Evolutionary conservation across 768 basidiomycete genomes (phyloP), one percentile per base, ranked within the genome.

Genomic region (Tricholoma sp.): DNA sequence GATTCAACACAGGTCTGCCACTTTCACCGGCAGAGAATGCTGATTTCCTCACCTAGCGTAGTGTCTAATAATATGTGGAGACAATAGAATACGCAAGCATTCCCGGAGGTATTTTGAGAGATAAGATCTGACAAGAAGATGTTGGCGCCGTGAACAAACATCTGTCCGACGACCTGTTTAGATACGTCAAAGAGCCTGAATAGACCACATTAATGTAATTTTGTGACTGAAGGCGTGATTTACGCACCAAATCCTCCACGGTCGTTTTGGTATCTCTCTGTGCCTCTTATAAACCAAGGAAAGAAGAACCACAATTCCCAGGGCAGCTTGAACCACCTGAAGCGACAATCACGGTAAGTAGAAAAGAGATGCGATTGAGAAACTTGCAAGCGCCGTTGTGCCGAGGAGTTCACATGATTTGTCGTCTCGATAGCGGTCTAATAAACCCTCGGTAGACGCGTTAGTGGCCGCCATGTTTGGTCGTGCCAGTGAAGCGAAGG

Each of bases 31-130:
- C 39, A 27, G 7, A 27, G 18, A 9, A n/a, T 19, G 24, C 22
- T 10, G 34, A 41, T 41, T 39, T 21, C 65, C 86, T 66, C 61
- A 90, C 94, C 96, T 55, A 95, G 77, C 1, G 93, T 94, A 16
- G 91, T 94, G 72, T 98, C 96, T 57, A 98, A 76, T 24, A 96
- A 76, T 50, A 98, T 88, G 65, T 98, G 94, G 45, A 97, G 83
- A 67, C 97, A 95, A 71, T 98, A 97, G 62, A 83, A 83, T 24
- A 89, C 86, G 63, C 96, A 98, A 4, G 96, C 93, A 69, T 98
- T 97, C 39, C 83, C 81, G 14, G 82, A 78, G 0, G 81, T 81
- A 56, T 83, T 77, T 41, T 83, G 74, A 1, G 94, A 92, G 22
- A 87, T 83, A 31, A 92, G 63, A 63, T 84, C 84, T 24, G 94